Percentiles rank a stretch among this genome's conserved stretches.
Conservation (phyloP, 2,329 filamentous ascomycete species). For the Monosporascus sp. region DNA sequence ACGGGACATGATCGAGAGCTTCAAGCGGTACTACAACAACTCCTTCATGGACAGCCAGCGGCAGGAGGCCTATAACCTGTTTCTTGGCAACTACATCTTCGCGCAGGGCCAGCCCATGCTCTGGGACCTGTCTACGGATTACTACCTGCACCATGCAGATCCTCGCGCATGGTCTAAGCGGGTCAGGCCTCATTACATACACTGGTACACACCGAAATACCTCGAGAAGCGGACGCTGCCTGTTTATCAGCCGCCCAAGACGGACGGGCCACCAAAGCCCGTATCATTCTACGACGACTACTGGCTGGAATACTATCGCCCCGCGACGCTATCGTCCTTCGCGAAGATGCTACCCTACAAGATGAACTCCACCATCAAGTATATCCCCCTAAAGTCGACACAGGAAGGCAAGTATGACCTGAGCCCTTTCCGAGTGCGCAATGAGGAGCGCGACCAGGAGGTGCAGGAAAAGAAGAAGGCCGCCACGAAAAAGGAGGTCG, state of each 20-base stretch:
- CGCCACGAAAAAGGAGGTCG: slow-evolving; percentile 59
- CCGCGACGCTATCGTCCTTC: slow-evolving; percentile 80
- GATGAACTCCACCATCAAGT: slow-evolving; percentile 83
- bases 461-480: slow-evolving; percentile 54
- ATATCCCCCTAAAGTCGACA: slow-evolving; percentile 69
- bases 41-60: slow-evolving; percentile 96
- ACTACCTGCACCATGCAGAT: slow-evolving; percentile 88
- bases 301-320: slow-evolving; percentile 95
- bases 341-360: slow-evolving; percentile 89
- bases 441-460: slow-evolving; percentile 50
- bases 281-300: slow-evolving; percentile 79
- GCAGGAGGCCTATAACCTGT: slow-evolving; percentile 96
- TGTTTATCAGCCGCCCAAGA: slow-evolving; percentile 34
- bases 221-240: slow-evolving; percentile 61
- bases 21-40: slow-evolving; percentile 98
- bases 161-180: slow-evolving; percentile 68
- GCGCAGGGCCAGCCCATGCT: slow-evolving; percentile 85
- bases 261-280: slow-evolving; percentile 35
- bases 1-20: slow-evolving; percentile 97
- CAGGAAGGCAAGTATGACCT: slow-evolving; percentile 74
- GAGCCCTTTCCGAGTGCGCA: slow-evolving; percentile 81
- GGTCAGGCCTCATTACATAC: slow-evolving; percentile 66
- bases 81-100: slow-evolving; percentile 93
- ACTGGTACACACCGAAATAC: slow-evolving; percentile 77
- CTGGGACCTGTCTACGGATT: slow-evolving; percentile 92